Percentiles rank a stretch among this genome's conserved stretches.
Conservation (phyloP, 2,329 filamentous ascomycete genomes). For the Helminthosporium solani region DNA sequence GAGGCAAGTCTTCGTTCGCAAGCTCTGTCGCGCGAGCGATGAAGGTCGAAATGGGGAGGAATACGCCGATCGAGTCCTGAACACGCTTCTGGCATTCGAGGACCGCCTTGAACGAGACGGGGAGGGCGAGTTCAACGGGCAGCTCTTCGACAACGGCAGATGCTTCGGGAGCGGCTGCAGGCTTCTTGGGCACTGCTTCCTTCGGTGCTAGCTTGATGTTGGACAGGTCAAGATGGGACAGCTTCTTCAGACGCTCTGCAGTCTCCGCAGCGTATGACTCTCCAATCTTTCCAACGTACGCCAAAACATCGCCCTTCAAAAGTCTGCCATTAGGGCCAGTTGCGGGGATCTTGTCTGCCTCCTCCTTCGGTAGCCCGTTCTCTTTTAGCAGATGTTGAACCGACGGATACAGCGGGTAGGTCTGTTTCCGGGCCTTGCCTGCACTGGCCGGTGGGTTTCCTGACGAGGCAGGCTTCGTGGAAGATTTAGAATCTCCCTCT, state of each 20-base stretch:
- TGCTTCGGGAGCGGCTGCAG: constrained; percentile 40
- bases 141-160: constrained; percentile 48
- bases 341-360: constrained; percentile 77
- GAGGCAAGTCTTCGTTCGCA: constrained; percentile 83
- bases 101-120: constrained; percentile 77
- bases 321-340: constrained; percentile 86
- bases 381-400: constrained; percentile 78
- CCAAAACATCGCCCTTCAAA: constrained; percentile 92
- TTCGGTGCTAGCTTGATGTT: constrained; percentile 79
- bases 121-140: constrained; percentile 64
- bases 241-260: constrained; percentile 70
- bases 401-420: constrained; percentile 76
- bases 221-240: constrained; percentile 84
- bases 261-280: constrained; percentile 69
- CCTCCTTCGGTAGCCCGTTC: constrained; percentile 73
- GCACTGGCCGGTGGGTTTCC: constrained; percentile 31
- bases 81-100: constrained; percentile 79
- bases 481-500: no score
- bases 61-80: constrained; percentile 73
- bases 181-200: constrained; percentile 49
- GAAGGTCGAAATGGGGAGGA: constrained; percentile 82
- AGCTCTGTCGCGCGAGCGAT: constrained; percentile 80
- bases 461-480: constrained; percentile 24
- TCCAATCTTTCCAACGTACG: constrained; percentile 78
- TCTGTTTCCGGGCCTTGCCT: constrained; percentile 61